Evolutionary conservation across 169 alveolate genomes (phyloP).

Genomic region (Cryptosporidium parvum): DNA sequence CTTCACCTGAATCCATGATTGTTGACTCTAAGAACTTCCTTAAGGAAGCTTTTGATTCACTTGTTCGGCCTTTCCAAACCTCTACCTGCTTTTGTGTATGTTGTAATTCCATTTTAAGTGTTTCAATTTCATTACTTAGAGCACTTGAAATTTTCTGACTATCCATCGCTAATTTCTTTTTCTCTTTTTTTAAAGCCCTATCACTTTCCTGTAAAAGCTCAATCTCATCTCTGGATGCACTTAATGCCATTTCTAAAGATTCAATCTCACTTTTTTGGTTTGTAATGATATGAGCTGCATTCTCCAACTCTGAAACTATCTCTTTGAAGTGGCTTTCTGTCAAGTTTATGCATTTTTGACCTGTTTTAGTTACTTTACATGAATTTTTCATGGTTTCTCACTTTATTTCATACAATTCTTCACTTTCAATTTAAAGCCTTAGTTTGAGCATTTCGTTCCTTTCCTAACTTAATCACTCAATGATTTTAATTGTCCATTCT

Average conservation of each 20-base stretch:
- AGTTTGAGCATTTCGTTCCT: neutral
- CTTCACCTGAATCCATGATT: constrained; percentile 50
- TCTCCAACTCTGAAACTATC: constrained; percentile 43
- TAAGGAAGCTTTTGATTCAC: constrained; percentile 59
- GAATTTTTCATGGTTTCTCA: constrained; percentile 8
- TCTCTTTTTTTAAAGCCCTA: constrained; percentile 24
- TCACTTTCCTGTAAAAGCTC: constrained; percentile 34
- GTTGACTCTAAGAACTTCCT: constrained; percentile 71
- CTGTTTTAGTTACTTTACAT: constrained; percentile 17
- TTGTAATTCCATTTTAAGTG: constrained; percentile 56
- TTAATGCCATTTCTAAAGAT: constrained; percentile 26
- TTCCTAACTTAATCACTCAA: constrained; percentile 25
- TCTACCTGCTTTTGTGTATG: constrained; percentile 69
- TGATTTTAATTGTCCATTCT: constrained; percentile 8
- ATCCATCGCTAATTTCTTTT: constrained; percentile 39
- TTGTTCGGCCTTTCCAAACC: constrained; percentile 65
- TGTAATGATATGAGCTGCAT: constrained; percentile 51
- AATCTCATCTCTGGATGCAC: constrained; percentile 16
- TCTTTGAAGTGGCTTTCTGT: constrained; percentile 56
- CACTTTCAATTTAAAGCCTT: neutral
- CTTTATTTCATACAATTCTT: neutral
- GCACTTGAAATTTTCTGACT: constrained; percentile 39
- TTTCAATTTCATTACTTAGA: constrained; percentile 51
- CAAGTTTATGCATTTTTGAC: constrained; percentile 33
- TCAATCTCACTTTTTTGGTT: constrained; percentile 59